Evolutionary conservation across 192 early-diverging fungal species (phyloP).

Genomic region (Rhizoclosmatium globosum): DNA sequence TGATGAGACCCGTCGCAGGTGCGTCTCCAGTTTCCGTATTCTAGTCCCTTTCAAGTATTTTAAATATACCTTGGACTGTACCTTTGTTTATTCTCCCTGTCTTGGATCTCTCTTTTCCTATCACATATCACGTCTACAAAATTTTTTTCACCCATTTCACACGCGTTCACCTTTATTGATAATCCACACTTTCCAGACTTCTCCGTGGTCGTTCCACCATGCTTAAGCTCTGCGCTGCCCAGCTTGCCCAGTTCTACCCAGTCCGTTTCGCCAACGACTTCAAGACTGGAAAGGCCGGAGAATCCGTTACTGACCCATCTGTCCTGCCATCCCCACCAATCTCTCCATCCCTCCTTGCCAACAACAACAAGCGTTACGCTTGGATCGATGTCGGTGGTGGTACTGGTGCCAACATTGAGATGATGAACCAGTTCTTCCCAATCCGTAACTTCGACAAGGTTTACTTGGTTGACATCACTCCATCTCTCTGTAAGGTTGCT

Average conservation of each 20-base stretch:
- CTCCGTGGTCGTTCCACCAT: constrained; percentile 80
- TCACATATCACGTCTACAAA: constrained; percentile 9
- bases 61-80: neutral
- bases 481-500: constrained; percentile 81
- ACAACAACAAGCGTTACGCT: constrained; percentile 49
- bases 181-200: constrained; percentile 43
- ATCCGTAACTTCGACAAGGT: constrained; percentile 79
- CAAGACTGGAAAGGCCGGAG: constrained; percentile 43
- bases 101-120: neutral
- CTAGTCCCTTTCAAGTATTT: neutral
- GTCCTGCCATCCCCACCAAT: constrained; percentile 53
- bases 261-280: constrained; percentile 49
- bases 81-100: constrained; percentile 2
- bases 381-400: constrained; percentile 66
- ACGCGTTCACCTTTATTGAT: neutral
- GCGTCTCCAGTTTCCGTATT: neutral
- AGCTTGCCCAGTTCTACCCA: constrained; percentile 65
- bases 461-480: constrained; percentile 85
- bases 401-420: constrained; percentile 62
- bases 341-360: constrained; percentile 49
- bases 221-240: constrained; percentile 84
- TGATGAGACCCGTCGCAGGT: constrained; percentile 74
- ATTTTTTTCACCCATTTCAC: constrained; percentile 20
- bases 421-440: constrained; percentile 77
- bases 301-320: constrained; percentile 43